Conservation (phyloP, 2,329 filamentous ascomycete species). For the Aaosphaeria pasadenensis region DNA sequence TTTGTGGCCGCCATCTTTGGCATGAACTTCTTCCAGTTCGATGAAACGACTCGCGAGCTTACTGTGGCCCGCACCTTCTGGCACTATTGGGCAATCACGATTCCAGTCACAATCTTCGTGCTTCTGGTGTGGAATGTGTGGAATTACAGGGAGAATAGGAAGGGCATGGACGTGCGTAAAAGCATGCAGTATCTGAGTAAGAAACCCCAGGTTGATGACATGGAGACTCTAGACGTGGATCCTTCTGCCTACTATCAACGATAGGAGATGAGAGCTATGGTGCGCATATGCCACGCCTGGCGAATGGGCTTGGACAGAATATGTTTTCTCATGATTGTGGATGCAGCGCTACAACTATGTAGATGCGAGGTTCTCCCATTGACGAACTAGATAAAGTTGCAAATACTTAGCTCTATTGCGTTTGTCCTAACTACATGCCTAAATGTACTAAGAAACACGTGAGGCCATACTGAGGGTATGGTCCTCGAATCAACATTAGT, state of each 20-base stretch:
- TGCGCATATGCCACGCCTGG: too few species aligned
- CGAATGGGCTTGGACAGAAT: too few species aligned
- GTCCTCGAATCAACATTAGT: too few species aligned
- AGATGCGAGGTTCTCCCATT: too few species aligned
- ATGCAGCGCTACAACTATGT: too few species aligned
- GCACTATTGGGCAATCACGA: conserved; percentile 6
- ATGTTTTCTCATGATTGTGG: too few species aligned
- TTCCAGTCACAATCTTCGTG: conserved; percentile 4
- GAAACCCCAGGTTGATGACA: not conserved
- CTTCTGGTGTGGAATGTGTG: not conserved
- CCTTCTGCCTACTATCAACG: not conserved
- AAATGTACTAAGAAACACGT: too few species aligned
- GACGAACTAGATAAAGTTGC: too few species aligned
- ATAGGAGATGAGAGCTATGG: too few species aligned
- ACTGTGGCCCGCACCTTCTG: conserved; percentile 3
- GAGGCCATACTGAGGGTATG: too few species aligned
- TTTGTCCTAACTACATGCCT: too few species aligned
- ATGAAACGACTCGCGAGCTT: not conserved
- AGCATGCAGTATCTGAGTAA: not conserved
- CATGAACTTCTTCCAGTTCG: conserved; percentile 9
- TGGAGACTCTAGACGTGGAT: not conserved
- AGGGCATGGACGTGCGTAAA: not conserved
- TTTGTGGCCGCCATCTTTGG: conserved; percentile 5
- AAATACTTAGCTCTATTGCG: too few species aligned
- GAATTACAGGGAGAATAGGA: not conserved